phyloP scores from a whole-genome alignment of 2,329 filamentous ascomycete genomes.

The Botryotinia globosa region DNA sequence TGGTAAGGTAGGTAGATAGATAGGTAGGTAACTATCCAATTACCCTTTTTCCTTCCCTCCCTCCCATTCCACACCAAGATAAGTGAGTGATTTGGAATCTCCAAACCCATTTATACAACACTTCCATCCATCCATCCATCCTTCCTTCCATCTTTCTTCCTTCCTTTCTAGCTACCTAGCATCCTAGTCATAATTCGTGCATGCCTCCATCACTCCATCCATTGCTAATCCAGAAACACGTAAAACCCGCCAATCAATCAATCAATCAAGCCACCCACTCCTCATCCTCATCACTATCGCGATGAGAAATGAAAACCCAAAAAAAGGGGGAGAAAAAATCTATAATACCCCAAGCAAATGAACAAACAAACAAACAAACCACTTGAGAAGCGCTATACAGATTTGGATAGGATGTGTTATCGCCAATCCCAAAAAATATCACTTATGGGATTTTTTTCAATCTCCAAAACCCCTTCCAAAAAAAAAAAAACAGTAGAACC shows the following conservation, averaged over 20 bases:
- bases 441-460: background rate
- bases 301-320: background rate
- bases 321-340: background rate
- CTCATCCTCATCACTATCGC: background rate
- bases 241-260: background rate
- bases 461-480: background rate
- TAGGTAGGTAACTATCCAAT: background rate
- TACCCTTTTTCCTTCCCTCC: background rate
- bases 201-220: background rate
- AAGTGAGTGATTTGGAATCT: background rate
- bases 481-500: background rate
- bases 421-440: background rate
- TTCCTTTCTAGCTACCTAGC: background rate
- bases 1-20: background rate
- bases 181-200: slow-evolving; percentile 13
- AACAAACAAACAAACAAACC: background rate
- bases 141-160: too few relatives aligned
- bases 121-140: background rate
- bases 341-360: background rate
- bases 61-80: background rate
- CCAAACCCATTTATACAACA: background rate
- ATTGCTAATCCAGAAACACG: background rate
- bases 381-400: background rate
- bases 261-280: background rate
- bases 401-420: background rate